Conservation (phyloP, 2,329 filamentous ascomycete genomes). For the Colletotrichum godetiae region DNA sequence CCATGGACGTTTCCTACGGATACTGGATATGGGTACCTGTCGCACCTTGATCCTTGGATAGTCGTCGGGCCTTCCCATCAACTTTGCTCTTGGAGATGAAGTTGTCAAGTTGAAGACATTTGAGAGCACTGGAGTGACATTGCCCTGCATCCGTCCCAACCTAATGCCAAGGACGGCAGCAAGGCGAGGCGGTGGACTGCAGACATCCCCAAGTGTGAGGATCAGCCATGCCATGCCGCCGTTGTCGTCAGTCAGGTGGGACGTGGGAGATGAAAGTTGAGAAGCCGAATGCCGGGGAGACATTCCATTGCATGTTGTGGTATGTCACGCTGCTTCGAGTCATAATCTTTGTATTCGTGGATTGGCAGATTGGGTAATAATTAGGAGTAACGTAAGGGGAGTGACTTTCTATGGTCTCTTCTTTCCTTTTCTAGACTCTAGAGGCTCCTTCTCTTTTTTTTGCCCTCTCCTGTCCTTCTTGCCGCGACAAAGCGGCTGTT, state of each 20-base stretch:
- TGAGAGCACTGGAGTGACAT: not conserved
- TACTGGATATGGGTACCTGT: not conserved
- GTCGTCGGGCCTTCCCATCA: not conserved
- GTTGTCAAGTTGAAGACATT: not conserved
- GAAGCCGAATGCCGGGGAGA: constrained; percentile 29
- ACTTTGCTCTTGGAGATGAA: not conserved
- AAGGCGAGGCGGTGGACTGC: not conserved
- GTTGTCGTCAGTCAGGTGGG: not conserved
- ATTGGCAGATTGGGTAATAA: not conserved
- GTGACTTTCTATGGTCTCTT: not conserved
- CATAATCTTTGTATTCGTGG: not conserved
- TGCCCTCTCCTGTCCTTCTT: not conserved
- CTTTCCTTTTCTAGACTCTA: too few species aligned
- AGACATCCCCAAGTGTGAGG: not conserved
- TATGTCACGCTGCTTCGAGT: not conserved
- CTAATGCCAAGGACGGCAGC: constrained; percentile 1
- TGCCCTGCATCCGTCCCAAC: not conserved
- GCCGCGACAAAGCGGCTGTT: constrained; percentile 34
- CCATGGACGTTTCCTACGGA: constrained; percentile 15
- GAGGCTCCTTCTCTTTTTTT: not conserved
- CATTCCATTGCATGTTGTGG: not conserved
- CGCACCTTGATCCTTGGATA: constrained; percentile 2
- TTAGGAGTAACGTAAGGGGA: not conserved
- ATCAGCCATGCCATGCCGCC: constrained; percentile 1
- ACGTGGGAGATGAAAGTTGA: not conserved